Evolutionary conservation across 78 protist genomes (phyloP).

Genomic region (Emiliania huxleyi): DNA sequence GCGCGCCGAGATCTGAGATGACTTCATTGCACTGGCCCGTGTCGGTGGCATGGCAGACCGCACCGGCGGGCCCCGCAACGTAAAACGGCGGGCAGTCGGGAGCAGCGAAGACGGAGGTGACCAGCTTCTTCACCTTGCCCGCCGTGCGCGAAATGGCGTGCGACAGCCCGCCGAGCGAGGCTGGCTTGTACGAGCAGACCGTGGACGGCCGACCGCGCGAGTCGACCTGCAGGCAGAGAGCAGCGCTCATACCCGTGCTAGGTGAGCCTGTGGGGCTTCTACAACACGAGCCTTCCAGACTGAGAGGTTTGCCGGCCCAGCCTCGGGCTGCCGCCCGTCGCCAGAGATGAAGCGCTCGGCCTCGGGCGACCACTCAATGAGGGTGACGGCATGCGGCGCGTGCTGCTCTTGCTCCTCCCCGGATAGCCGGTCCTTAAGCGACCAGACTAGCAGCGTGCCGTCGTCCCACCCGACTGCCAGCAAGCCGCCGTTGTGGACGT

Average conservation of each 20-base stretch:
- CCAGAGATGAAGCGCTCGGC: background rate
- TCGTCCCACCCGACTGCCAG: conserved; percentile 6
- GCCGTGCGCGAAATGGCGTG: background rate
- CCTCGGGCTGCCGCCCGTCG: background rate
- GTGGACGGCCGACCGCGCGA: background rate
- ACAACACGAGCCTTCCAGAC: background rate
- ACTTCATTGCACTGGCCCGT: background rate
- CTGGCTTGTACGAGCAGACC: background rate
- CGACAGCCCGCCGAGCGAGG: background rate
- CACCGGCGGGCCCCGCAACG: background rate
- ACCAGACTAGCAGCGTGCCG: background rate
- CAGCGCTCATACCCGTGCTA: background rate
- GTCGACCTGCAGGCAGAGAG: background rate
- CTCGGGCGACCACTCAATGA: background rate
- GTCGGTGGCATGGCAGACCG: background rate
- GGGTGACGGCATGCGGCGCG: background rate
- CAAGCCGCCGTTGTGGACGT: background rate
- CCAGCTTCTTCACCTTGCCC: background rate
- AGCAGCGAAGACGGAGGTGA: background rate
- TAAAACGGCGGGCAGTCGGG: background rate
- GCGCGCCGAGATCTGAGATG: background rate
- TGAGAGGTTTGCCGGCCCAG: background rate
- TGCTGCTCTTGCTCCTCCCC: background rate
- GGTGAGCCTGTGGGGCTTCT: background rate
- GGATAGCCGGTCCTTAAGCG: background rate